Evolutionary conservation across 2,329 filamentous ascomycete species (phyloP), one percentile per base, ranked within the genome.

Genomic region (Hortaea werneckii): DNA sequence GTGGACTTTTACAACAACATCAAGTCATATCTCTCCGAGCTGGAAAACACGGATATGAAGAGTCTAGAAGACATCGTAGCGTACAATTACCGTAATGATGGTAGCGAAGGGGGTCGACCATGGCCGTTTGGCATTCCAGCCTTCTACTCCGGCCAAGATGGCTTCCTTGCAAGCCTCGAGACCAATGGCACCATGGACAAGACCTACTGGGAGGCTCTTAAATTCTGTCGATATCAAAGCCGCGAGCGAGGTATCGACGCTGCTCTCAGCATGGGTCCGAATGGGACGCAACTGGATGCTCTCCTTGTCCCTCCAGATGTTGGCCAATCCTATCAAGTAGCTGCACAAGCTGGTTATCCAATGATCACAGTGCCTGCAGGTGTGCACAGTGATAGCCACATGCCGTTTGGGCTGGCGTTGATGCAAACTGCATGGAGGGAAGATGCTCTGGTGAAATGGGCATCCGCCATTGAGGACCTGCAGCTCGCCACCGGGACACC

Each of bases 281-380:
- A 69, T 20, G 67, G 66, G 4, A 59, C 62, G 2, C 52, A 64
- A 13, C 67, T 87, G 1, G 73, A 79, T 46, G 83, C 76, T 1
- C 68, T 88, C 2, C 69, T 89, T 1, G 80, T 85, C 0, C 83
- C 83, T 5, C 72, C 82, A 0, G 78, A 83, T 56, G 79, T 83
- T 3, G 83, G 75, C 0, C 80, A 85, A 60, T 76, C 77, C 4
- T 79, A 79, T 50, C 79, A 85, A 63, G 76, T 85, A 48, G 80
- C 82, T 0, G 84, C 85, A 0, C 82, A 87, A 64, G 85, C 84
- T 6, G 83, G 83, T 0, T 88, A 87, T 58, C 84, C 68, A 10
- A 39, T 39, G 37, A 26, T 39, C 10, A 39, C 37, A 8, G 20
- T 26, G 3, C 37, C 37, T n/a, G 37, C 37, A n/a, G 37, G 10